Base-by-base conservation (phyloP, 768 basidiomycete species). In the Suillus discolor region DNA sequence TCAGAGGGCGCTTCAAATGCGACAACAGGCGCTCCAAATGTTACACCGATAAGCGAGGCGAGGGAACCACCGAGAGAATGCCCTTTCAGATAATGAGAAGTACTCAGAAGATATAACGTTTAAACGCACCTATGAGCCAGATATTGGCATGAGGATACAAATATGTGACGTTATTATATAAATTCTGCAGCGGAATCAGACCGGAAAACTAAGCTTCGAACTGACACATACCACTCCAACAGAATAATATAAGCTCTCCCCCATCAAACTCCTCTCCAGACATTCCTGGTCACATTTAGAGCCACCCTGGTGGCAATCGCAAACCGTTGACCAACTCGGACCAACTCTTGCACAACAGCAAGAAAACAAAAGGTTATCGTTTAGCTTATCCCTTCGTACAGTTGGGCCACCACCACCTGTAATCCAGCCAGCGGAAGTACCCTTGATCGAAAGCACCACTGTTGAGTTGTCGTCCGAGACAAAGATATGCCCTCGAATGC, bases 331-430 rank as follows among this genome's bases (percentile, higher is more conserved):
- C 97, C 97, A 99, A 0, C 93, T 93, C 62, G 94, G 93, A 41
- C 92, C 94, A n/a, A 98, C 93, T 8, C 92, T 85, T 2, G 95
- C 96, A 72, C 97, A 99, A 76, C 97, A 99, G 77, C 97, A 99
- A 5, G 94, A 91, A 80, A 97, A 97, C 41, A 99, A 79, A n/a
- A 96, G 79, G 73, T 97, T 99, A 71, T 98, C 96, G 78, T 99
- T 99, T 65, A 90, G 77, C 79, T 96, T 97, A 81, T 99, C 97
- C 77, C 92, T 97, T 72, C 83, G 84, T 47, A 87, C 84, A 11
- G 96, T 97, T 15, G 92, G 89, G 6, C 95, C 94, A 3, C 92
- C 90, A 20, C 87, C 87, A 9, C 93, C 83, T 71, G 89, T 84
- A 11, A 90, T 81, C 78, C 79, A 79, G 12, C 83, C 82, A 2